These are phyloP conservation scores for Meredithiella fracta DNA, from an alignment of 2,329 filamentous ascomycete species.

Conservation along the genomic window DNA sequence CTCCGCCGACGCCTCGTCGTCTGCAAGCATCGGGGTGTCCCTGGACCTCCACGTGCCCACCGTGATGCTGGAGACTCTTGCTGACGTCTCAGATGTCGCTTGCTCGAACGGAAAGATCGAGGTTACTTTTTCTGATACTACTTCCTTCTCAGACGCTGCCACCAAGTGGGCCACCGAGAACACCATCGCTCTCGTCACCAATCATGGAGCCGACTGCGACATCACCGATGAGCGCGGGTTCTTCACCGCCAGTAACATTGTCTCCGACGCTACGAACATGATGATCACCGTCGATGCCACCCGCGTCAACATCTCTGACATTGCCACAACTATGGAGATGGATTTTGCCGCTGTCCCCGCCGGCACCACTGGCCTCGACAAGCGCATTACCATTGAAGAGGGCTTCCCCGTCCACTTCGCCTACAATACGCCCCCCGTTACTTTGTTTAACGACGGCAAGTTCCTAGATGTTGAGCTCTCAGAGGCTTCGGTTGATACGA, in stretches of 20 bases:
- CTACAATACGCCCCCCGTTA: constrained; percentile 12
- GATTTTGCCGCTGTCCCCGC: constrained; percentile 19
- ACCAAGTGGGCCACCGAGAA: constrained; percentile 14
- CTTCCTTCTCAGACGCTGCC: constrained; percentile 15
- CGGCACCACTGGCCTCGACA: constrained; percentile 15
- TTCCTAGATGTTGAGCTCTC: constrained; percentile 23
- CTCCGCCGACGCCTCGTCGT: constrained; percentile 14
- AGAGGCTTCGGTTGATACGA: constrained; percentile 21
- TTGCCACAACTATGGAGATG: constrained; percentile 17
- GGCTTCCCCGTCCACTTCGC: constrained; percentile 4
- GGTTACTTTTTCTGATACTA: constrained; percentile 15
- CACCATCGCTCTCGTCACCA: constrained; percentile 26
- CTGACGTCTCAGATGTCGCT: constrained; percentile 14
- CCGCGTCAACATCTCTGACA: constrained; percentile 21
- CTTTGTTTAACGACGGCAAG: constrained; percentile 19
- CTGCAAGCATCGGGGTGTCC: constrained; percentile 17
- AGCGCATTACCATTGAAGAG: background rate
- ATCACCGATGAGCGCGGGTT: constrained; percentile 24
- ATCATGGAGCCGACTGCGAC: constrained; percentile 26
- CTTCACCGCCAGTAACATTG: constrained; percentile 21
- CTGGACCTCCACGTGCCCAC: constrained; percentile 16
- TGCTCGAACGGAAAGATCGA: constrained; percentile 15
- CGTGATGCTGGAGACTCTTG: constrained; percentile 17
- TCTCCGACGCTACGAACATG: constrained; percentile 14
- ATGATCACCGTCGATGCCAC: constrained; percentile 20